Evolutionary conservation across 371 early-diverging fungal genomes (phyloP).

Genomic region (Mucor racemosus): DNA sequence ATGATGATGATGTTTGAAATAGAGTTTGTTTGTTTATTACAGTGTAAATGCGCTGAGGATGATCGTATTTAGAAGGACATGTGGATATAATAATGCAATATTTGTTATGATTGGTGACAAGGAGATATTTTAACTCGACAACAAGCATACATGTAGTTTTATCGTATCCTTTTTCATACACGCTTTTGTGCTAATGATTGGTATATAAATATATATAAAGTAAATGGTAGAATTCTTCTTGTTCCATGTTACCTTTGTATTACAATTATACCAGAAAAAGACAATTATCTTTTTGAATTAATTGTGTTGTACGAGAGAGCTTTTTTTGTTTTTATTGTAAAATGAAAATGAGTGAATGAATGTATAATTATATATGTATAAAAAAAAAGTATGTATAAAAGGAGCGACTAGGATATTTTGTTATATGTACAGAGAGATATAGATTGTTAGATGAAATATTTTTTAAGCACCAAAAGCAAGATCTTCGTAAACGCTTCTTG

Average conservation of each 20-base stretch:
- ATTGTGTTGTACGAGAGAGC: not conserved
- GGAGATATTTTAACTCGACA: no score
- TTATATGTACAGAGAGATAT: not conserved
- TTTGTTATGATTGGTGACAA: no score
- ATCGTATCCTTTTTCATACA: not conserved
- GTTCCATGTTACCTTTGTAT: not conserved
- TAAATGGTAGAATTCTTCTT: not conserved
- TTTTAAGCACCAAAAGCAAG: conserved; percentile 16
- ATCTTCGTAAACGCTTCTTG: conserved; percentile 23
- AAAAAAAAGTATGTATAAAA: conserved; percentile 3
- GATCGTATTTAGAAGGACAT: conserved; percentile 6
- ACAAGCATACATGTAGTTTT: no score
- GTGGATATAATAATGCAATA: not conserved
- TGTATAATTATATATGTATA: conserved; percentile 1
- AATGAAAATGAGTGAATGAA: conserved; percentile 3
- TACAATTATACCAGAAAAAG: not conserved
- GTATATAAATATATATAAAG: no score
- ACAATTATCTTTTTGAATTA: not conserved
- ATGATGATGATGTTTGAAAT: no score
- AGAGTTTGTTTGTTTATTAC: no score
- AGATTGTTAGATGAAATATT: not conserved
- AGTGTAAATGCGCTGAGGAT: not conserved
- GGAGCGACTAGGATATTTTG: not conserved
- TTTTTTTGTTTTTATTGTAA: not conserved
- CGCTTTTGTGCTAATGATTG: not conserved